Base-by-base conservation (phyloP, 1,284 basidiomycete species). In the Rugosomyces carneus region DNA sequence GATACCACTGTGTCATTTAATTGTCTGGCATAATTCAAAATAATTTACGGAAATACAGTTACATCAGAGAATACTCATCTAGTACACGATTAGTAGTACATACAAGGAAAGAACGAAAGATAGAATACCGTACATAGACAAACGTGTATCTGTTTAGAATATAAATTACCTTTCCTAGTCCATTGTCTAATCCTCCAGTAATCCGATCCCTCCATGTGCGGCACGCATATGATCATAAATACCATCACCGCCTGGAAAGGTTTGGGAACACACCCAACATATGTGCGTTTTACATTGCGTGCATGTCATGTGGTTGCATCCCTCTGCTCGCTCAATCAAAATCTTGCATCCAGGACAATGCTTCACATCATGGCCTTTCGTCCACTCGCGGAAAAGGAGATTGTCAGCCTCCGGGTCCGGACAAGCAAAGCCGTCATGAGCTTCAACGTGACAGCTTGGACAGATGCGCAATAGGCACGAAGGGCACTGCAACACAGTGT, bases 221-320 rank as follows among this genome's bases (percentile, higher is more conserved):
- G 50, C 51, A 15, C 62, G 56, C 68, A 70, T 70, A 48, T 70
- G 68, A 7, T 55, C 62, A 50, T 70, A 70, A n/a, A 68, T 65
- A 10, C 63, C 65, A n/a, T 77, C 64, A 5, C 79, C 76, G 20
- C 66, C 64, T 0, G 74, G 68, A 61, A 88, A 88, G 24, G 80
- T 83, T 59, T 71, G 62, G 57, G 83, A 56, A 58, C 85, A 89
- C 13, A 76, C 76, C 86, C 86, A 89, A 51, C 85, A 89, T 1
- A 80, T 82, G 57, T 89, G 85, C 1, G 81, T 78, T 53, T 76
- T 72, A 59, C 85, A 89, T 23, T 73, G 70, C 0, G 70, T 70
- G 61, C 85, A 89, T 23, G 74, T 80, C 72, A 89, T 79, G 58
- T 89, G 86, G 61, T 88, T 82, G 62, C 85, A 89, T 0, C 85